Conservation (phyloP, 805 yeast species). For the Yarrowia porcina region DNA sequence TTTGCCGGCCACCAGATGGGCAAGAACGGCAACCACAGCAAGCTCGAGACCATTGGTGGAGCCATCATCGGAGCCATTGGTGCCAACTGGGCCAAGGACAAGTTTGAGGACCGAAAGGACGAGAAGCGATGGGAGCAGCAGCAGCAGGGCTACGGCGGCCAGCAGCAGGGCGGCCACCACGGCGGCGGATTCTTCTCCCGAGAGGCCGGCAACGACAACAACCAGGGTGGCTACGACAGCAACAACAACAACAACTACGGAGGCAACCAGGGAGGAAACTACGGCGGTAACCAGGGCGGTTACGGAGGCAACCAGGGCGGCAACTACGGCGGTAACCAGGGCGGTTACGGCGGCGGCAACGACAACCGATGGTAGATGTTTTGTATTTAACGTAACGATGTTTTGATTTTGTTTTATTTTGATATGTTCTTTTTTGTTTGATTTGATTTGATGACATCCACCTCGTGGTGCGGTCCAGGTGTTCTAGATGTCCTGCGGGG, state of each 20-base stretch:
- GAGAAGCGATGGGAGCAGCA: constrained; percentile 19
- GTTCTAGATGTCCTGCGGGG: not conserved
- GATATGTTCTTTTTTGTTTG: too few species aligned
- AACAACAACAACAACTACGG: constrained; percentile 2
- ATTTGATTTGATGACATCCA: too few species aligned
- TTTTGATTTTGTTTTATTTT: not conserved
- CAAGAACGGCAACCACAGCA: constrained; percentile 21
- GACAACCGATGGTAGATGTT: constrained; percentile 7
- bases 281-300: not conserved
- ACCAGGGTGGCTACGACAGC: not conserved
- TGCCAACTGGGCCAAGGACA: constrained; percentile 26
- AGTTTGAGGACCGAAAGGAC: constrained; percentile 16
- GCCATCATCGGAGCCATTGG: constrained; percentile 27
- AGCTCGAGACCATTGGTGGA: constrained; percentile 26
- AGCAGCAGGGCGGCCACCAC: not conserved
- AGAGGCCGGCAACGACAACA: not conserved
- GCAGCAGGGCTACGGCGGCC: constrained; percentile 22
- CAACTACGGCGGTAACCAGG: not conserved
- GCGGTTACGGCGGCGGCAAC: constrained; percentile 1
- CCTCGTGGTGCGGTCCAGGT: too few species aligned
- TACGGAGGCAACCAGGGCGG: constrained; percentile 10
- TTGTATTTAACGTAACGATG: not conserved
- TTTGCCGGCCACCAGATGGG: constrained; percentile 26
- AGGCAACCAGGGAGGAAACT: not conserved
- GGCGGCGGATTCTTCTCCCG: constrained; percentile 14